These are phyloP conservation scores for Turritis glabra DNA, from an alignment of 345 rosid genomes.

Conservation along the genomic window DNA sequence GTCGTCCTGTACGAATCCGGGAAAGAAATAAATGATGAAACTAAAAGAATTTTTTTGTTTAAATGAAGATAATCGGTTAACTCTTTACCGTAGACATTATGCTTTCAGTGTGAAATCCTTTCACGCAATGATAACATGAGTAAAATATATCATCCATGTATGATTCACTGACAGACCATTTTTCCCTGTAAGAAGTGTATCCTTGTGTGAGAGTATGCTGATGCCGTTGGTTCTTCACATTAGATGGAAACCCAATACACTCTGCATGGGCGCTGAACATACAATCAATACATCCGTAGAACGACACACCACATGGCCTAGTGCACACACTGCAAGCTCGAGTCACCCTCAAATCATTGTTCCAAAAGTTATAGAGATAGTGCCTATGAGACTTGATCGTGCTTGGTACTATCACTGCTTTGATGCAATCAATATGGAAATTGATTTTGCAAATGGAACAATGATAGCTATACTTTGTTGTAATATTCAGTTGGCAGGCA, in stretches of 20 bases:
- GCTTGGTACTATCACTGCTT: neutral
- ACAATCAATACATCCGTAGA: constrained; percentile 5
- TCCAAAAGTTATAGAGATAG: neutral
- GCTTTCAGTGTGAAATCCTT: neutral
- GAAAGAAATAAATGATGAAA: neutral
- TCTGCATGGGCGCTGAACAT: neutral
- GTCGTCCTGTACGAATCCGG: neutral
- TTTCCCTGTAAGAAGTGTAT: neutral
- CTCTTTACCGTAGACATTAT: neutral
- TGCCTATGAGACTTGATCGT: neutral
- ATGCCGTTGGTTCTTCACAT: neutral
- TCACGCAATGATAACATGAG: neutral
- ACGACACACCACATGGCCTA: constrained; percentile 4
- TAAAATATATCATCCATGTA: neutral
- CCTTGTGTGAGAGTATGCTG: neutral
- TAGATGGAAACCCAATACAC: neutral
- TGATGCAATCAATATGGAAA: neutral
- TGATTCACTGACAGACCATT: neutral
- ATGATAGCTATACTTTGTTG: neutral
- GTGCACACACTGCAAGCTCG: neutral
- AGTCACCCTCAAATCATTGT: neutral
- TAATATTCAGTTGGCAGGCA: neutral
- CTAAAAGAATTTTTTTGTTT: neutral
- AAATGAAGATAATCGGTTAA: neutral
- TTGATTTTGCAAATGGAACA: neutral